A percentile compares a stretch with the other conserved stretches of the same genome.
Conservation (phyloP, 257 asterid genomes). For the Datura wrightii region DNA sequence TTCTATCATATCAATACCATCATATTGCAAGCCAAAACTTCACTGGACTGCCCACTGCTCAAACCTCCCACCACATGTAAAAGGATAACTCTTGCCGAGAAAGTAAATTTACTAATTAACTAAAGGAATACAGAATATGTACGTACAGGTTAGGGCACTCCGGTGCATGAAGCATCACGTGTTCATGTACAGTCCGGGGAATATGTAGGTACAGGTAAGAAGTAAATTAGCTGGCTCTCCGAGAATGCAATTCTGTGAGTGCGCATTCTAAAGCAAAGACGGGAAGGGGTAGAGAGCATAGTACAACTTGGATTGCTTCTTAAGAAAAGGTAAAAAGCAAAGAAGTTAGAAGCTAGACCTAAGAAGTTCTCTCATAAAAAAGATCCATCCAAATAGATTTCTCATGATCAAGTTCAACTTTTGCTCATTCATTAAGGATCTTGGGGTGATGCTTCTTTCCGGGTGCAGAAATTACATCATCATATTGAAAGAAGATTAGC, state of each 20-base stretch:
- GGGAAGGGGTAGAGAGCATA: background rate
- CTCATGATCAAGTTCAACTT: background rate
- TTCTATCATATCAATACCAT: background rate
- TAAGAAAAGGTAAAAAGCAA: background rate
- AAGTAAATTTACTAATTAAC: background rate
- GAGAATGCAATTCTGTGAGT: background rate
- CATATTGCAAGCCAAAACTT: conserved; percentile 3
- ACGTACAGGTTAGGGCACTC: background rate
- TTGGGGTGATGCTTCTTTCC: background rate
- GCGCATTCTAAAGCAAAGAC: background rate
- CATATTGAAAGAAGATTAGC: background rate
- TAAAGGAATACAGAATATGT: background rate
- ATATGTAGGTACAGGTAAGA: conserved; percentile 1
- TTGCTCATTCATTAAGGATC: background rate
- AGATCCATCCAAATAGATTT: background rate
- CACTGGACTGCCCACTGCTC: background rate
- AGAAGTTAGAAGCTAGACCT: background rate
- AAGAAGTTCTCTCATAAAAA: background rate
- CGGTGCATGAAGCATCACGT: background rate
- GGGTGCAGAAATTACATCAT: background rate
- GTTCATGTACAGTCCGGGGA: background rate
- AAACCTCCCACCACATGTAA: background rate
- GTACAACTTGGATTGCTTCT: background rate
- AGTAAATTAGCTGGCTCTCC: conserved; percentile 1
- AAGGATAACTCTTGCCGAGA: background rate